Conservation (phyloP, 768 basidiomycete species). For the Lenzites betulinus region DNA sequence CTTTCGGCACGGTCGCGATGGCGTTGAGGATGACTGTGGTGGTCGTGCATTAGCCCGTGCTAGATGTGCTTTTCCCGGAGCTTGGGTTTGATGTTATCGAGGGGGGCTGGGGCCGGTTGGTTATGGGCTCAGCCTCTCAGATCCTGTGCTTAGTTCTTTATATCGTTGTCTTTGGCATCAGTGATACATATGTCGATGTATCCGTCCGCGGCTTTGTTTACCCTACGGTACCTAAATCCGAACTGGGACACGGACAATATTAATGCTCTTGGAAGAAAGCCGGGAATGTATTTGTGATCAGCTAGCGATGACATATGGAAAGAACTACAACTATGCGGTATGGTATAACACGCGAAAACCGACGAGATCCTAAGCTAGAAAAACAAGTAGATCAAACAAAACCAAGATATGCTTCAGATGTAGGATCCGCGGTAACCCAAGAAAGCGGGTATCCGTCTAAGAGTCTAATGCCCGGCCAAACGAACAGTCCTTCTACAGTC, state of each 20-base stretch:
- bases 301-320: not conserved
- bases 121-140: no score
- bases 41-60: conserved; percentile 1
- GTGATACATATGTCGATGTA: no score
- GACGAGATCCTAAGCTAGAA: not conserved
- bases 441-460: not conserved
- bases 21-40: conserved; percentile 1
- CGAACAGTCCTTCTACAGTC: no score
- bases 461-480: not conserved
- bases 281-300: no score
- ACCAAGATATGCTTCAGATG: not conserved
- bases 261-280: no score
- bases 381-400: not conserved
- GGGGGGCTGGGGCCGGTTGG: no score
- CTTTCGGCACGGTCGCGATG: not conserved
- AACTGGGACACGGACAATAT: no score
- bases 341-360: not conserved
- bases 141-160: no score
- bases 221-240: no score
- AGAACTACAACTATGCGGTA: not conserved
- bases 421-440: not conserved
- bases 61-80: not conserved
- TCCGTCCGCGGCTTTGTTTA: no score
- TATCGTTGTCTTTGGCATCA: no score
- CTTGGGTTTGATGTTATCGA: no score